phyloP scores from a whole-genome alignment of 2,329 filamentous ascomycete genomes.

The Arthroderma sp. region DNA sequence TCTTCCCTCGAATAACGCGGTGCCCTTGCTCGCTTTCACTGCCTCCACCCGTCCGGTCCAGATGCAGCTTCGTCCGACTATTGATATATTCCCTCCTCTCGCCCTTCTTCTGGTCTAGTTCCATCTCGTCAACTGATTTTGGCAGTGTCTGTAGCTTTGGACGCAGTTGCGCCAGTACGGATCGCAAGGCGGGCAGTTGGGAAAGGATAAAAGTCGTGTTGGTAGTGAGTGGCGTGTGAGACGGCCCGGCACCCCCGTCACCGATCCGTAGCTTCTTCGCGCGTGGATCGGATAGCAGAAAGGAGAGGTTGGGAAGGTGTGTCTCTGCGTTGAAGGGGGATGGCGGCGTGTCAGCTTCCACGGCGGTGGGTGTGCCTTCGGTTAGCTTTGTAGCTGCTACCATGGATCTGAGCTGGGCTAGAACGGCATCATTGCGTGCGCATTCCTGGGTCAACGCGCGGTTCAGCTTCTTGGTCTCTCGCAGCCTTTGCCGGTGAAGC shows the following conservation, averaged over 20 bases:
- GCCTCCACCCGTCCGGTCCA: slow-evolving; percentile 46
- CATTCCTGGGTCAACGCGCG: slow-evolving; percentile 57
- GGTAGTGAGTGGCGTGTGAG: slow-evolving; percentile 33
- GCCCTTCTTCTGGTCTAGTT: slow-evolving; percentile 47
- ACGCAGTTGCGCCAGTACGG: slow-evolving; percentile 55
- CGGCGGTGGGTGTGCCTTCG: slow-evolving; percentile 12
- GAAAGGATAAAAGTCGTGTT: slow-evolving; percentile 59
- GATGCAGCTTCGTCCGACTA: slow-evolving; percentile 59
- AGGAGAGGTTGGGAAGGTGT: slow-evolving; percentile 38
- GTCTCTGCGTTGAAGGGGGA: slow-evolving; percentile 8
- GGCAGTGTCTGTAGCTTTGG: slow-evolving; percentile 47
- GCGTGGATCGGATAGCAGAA: slow-evolving; percentile 42
- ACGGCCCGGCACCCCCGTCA: slow-evolving; percentile 24
- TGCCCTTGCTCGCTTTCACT: slow-evolving; percentile 25
- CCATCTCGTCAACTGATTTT: slow-evolving; percentile 25
- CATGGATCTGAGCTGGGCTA: slow-evolving; percentile 51
- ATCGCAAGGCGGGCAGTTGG: slow-evolving; percentile 67
- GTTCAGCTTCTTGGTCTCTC: slow-evolving; percentile 68
- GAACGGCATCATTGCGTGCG: slow-evolving; percentile 58
- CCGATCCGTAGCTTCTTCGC: slow-evolving; percentile 38
- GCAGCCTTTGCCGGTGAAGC: slow-evolving; percentile 58
- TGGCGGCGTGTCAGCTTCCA: slow-evolving; percentile 11
- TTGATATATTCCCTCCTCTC: slow-evolving; percentile 77
- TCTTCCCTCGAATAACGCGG: slow-evolving; percentile 28
- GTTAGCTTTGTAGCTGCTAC: slow-evolving; percentile 27